Evolutionary conservation across 2,329 filamentous ascomycete genomes (phyloP), one percentile per base, ranked within the genome.

Genomic region (Botryotinia calthae): DNA sequence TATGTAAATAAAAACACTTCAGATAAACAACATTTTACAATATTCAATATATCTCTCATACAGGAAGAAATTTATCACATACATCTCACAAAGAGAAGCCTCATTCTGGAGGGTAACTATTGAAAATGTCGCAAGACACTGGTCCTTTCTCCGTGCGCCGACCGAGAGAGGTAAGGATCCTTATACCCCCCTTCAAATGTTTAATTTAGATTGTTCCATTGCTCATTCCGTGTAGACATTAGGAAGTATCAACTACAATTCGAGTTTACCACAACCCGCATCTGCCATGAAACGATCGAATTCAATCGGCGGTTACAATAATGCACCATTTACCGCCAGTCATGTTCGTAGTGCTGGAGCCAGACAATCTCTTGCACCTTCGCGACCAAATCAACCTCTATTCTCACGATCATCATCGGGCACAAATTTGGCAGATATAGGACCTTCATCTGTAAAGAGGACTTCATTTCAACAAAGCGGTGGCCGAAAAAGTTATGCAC

Each of bases 281-380:
- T 98, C 95, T 58, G 93, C 94, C 58, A 91, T 99, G 87, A 99
- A 99, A 85, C 93, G 96, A 82, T 92, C 93, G 44, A 96, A 90
- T 80, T 95, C 94, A 20, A 90, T 90, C 78, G 90, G 89, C 75
- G 89, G 89, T 80, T 86, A 89, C 79, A 87, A 88, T 74, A 87
- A 87, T 79, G 85, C 86, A 73, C 89, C 88, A 63, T 91, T 88
- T 79, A 89, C 90, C 72, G 86, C 87, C 71, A 90, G 91, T 81
- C 93, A 97, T 85, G 89, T 86, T 77, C 93, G 95, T 78, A 94
- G 93, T 42, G 89, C 93, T 75, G 92, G 91, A 80, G 92, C 91
- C 81, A 90, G 93, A 79, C 92, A 97, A 82, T 95, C 95, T 78
- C 93, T 97, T 75, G 95, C 94, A 78, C 88, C 94, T 76, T 88